Conservation (phyloP, 768 basidiomycete genomes). For the Pisolithus marmoratus region DNA sequence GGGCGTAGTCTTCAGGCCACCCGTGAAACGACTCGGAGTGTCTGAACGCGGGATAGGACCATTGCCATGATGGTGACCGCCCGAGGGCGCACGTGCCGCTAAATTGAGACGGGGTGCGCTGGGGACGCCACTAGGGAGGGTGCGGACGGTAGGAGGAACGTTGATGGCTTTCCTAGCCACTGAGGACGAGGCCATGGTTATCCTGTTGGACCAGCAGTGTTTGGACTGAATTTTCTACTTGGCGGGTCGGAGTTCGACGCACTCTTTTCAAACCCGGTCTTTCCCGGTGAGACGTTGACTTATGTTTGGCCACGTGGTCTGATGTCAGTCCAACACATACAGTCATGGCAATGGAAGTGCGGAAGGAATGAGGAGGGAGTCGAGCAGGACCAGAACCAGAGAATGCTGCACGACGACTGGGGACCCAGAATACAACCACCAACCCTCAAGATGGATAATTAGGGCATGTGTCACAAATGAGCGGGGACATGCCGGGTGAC, state of each 20-base stretch:
- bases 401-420: no score
- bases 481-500: no score
- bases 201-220: neutral
- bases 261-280: neutral
- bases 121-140: conserved; percentile 77
- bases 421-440: no score
- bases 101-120: conserved; percentile 70
- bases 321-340: no score
- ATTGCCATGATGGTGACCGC: conserved; percentile 55
- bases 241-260: neutral
- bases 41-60: conserved; percentile 55
- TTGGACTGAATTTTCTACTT: neutral
- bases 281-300: no score
- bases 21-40: conserved; percentile 56
- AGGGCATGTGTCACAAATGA: no score
- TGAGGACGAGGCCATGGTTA: conserved; percentile 60
- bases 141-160: conserved; percentile 74
- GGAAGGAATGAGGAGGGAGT: no score
- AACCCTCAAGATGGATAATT: no score
- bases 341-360: no score
- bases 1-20: conserved; percentile 42
- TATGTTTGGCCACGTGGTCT: no score
- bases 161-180: conserved; percentile 79
- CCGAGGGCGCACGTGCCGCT: conserved; percentile 55
- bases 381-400: no score